phyloP scores from a whole-genome alignment of 768 basidiomycete species.

The Hirschioporus abietinus region DNA sequence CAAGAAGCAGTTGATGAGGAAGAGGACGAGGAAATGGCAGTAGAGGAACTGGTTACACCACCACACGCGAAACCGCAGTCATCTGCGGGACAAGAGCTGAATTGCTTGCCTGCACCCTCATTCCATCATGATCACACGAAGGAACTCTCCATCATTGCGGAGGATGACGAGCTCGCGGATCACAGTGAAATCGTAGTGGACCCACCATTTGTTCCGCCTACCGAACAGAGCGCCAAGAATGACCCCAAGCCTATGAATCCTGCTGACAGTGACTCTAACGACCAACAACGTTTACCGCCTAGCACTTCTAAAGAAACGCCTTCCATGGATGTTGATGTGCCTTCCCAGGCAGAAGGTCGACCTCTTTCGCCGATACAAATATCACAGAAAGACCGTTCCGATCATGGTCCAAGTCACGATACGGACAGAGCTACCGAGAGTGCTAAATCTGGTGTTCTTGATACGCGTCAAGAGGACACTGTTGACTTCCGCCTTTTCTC shows the following conservation, averaged over 20 bases:
- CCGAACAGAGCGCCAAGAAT: background rate
- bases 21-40: constrained; percentile 8
- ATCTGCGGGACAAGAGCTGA: background rate
- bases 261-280: constrained; percentile 10
- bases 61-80: background rate
- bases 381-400: background rate
- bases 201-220: background rate
- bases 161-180: constrained; percentile 61
- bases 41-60: constrained; percentile 7
- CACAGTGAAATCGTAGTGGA: constrained; percentile 15
- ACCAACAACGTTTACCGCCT: constrained; percentile 25
- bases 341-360: background rate
- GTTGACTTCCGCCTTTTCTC: background rate
- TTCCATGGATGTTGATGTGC: background rate
- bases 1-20: constrained; percentile 3
- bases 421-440: background rate
- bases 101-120: background rate
- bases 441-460: background rate
- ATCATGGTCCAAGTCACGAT: background rate
- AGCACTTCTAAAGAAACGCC: constrained; percentile 24
- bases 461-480: background rate
- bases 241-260: background rate
- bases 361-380: background rate
- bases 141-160: constrained; percentile 64
- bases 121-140: constrained; percentile 17